Percentiles rank a stretch among this genome's conserved stretches.
These are phyloP conservation scores for Saturnispora diversa DNA, from an alignment of 805 yeast genomes.

Conservation along the genomic window DNA sequence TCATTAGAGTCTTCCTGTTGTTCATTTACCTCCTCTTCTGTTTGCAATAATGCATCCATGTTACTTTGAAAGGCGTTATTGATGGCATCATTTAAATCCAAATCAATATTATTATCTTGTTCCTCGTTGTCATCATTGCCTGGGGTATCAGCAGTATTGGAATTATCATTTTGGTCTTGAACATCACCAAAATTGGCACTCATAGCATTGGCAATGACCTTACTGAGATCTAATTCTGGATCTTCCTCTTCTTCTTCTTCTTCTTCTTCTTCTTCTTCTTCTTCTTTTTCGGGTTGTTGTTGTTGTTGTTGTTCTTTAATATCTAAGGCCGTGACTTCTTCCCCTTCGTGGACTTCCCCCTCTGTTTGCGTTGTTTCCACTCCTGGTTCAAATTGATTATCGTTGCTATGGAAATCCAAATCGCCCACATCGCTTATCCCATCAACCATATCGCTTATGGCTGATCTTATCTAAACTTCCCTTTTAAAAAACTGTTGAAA, in stretches of 20 bases:
- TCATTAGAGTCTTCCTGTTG: neutral
- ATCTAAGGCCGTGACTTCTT: neutral
- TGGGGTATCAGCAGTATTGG: neutral
- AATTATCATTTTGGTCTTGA: neutral
- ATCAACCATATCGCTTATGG: neutral
- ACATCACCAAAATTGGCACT: constrained; percentile 4
- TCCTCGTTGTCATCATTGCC: neutral
- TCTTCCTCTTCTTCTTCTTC: neutral
- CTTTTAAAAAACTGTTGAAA: constrained; percentile 5
- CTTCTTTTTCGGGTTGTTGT: neutral
- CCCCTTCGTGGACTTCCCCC: neutral
- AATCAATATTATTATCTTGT: neutral
- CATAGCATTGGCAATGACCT: constrained; percentile 16
- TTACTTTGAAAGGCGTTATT: constrained; percentile 13
- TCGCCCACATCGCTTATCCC: neutral
- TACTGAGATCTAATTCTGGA: constrained; percentile 8
- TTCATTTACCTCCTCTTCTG: constrained; percentile 1
- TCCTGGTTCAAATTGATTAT: neutral
- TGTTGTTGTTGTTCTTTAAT: neutral
- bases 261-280: neutral
- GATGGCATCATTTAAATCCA: constrained; percentile 12
- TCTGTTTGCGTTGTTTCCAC: neutral
- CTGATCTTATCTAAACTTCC: constrained; percentile 2
- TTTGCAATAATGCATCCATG: constrained; percentile 8
- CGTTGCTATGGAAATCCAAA: neutral